phyloP scores from a whole-genome alignment of 306 rosid genomes.

The Cucurbita ficifolia region DNA sequence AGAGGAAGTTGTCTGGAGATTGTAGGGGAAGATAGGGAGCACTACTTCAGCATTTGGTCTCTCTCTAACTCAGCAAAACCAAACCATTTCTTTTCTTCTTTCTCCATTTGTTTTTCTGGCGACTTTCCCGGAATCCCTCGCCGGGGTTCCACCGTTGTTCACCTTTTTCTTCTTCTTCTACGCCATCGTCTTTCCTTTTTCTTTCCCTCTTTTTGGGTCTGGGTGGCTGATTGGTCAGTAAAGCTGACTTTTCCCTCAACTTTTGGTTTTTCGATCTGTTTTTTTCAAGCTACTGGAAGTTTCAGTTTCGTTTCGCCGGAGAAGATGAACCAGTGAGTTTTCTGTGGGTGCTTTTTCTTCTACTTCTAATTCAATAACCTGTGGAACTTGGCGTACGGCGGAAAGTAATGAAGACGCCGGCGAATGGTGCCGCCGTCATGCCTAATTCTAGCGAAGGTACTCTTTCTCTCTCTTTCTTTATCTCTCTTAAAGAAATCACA shows the following conservation, averaged over 20 bases:
- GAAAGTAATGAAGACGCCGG: slow-evolving; percentile 46
- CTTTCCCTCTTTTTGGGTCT: background rate
- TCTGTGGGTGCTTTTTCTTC: background rate
- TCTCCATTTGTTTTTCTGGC: slow-evolving; percentile 10
- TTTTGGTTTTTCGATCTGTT: background rate
- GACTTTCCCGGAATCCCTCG: slow-evolving; percentile 10
- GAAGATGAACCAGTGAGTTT: slow-evolving; percentile 19
- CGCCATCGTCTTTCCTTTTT: background rate
- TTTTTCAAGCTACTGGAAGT: background rate
- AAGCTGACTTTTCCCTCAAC: background rate
- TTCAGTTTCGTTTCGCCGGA: background rate
- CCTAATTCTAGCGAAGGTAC: slow-evolving; percentile 36
- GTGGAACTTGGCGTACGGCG: slow-evolving; percentile 1
- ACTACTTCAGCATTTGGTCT: slow-evolving; percentile 41
- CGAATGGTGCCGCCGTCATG: slow-evolving; percentile 20
- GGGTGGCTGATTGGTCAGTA: background rate
- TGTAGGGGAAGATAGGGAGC: slow-evolving; percentile 45
- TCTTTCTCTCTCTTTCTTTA: background rate
- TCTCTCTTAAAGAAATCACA: background rate
- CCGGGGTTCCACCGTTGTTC: background rate
- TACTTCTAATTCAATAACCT: background rate
- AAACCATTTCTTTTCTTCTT: slow-evolving; percentile 9
- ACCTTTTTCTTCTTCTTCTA: background rate
- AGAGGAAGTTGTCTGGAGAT: slow-evolving; percentile 19
- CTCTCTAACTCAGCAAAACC: slow-evolving; percentile 22